Conservation (phyloP, 2,329 filamentous ascomycete genomes). For the Xylariaceae sp. region DNA sequence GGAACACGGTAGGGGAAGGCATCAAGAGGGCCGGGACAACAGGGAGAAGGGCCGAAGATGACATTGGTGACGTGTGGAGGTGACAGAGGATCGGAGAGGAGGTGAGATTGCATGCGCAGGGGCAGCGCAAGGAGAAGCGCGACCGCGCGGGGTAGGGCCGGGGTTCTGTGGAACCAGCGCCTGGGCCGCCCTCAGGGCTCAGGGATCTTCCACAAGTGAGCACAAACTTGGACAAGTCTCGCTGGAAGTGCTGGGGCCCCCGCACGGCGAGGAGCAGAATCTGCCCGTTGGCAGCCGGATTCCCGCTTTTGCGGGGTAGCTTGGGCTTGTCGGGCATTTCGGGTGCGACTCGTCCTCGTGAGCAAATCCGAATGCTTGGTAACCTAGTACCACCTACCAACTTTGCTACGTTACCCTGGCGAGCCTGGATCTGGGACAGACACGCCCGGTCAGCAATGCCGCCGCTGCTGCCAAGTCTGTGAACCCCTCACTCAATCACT, state of each 20-base stretch:
- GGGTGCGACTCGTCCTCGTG: conserved; percentile 5
- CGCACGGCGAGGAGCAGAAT: not conserved
- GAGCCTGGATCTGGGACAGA: too few species aligned
- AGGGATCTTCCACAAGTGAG: not conserved
- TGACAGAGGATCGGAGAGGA: not conserved
- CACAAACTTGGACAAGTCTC: not conserved
- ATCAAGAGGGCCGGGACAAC: too few species aligned
- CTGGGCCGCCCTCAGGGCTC: not conserved
- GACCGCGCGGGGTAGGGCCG: not conserved
- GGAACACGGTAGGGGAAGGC: not conserved
- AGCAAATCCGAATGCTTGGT: conserved; percentile 6
- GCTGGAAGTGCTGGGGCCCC: not conserved
- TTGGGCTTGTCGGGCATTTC: not conserved
- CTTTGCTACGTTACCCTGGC: too few species aligned
- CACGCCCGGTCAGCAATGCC: too few species aligned
- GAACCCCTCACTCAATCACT: too few species aligned
- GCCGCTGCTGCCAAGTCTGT: too few species aligned
- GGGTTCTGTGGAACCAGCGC: not conserved
- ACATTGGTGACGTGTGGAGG: not conserved
- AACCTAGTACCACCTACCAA: not conserved
- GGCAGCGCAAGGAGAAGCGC: not conserved
- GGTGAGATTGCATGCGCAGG: not conserved
- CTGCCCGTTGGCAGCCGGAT: not conserved
- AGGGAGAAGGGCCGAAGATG: conserved; percentile 2
- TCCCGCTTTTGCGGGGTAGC: conserved; percentile 3